Conservation (phyloP, 108 stramenopile genomes). For the Skeletonema menzelii region DNA sequence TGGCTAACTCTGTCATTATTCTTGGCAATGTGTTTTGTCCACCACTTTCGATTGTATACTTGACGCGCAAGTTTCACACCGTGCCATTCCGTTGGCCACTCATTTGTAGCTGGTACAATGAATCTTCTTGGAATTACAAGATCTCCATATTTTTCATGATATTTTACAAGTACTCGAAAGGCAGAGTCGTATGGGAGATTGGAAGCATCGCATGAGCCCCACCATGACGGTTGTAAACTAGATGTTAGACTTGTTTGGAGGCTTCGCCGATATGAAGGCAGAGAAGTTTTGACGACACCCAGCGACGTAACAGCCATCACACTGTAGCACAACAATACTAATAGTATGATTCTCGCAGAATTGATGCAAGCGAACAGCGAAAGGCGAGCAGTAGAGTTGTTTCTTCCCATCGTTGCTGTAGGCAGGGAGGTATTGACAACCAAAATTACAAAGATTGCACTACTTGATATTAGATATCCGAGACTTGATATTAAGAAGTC, state of each 20-base stretch:
- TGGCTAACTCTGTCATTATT: constrained; percentile 61
- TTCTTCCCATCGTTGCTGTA: too few species aligned
- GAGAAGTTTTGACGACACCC: constrained; percentile 1
- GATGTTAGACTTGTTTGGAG: neutral
- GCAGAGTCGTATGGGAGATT: constrained; percentile 60
- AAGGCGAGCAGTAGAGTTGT: too few species aligned
- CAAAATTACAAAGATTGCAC: too few species aligned
- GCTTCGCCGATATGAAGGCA: neutral
- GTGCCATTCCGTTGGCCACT: constrained; percentile 70
- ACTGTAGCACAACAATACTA: neutral
- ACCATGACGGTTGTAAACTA: neutral
- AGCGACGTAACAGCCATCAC: neutral
- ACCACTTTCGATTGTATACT: constrained; percentile 85
- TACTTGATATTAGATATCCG: too few species aligned
- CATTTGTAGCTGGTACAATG: constrained; percentile 45
- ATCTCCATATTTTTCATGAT: constrained; percentile 56
- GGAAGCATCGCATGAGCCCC: constrained; percentile 5
- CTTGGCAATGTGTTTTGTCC: constrained; percentile 64
- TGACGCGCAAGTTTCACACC: constrained; percentile 59
- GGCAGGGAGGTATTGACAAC: too few species aligned
- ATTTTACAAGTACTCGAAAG: constrained; percentile 49
- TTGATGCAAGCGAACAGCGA: too few species aligned
- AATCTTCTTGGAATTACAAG: constrained; percentile 65
- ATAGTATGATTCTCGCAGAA: too few species aligned
- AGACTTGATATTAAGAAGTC: too few species aligned